phyloP scores from a whole-genome alignment of 371 early-diverging fungal species.

The Apophysomyces variabilis region DNA sequence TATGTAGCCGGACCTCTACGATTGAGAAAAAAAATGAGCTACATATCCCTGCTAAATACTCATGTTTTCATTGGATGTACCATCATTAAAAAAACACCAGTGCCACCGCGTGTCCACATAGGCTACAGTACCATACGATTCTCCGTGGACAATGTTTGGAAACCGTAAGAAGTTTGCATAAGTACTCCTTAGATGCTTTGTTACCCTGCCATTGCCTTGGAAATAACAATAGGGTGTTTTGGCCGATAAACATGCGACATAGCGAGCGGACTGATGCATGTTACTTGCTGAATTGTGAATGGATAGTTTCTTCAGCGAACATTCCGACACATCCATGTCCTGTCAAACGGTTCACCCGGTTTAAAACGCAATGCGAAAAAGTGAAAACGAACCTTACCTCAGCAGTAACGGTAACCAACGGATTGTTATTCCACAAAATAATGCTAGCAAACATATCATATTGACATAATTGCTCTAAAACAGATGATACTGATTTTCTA shows the following conservation, averaged over 20 bases:
- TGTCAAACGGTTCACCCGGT: neutral
- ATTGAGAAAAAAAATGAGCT: neutral
- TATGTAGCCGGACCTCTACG: slow-evolving; percentile 57
- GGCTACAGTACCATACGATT: slow-evolving; percentile 51
- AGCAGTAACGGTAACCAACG: slow-evolving; percentile 44
- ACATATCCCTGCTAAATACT: neutral
- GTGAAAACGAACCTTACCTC: slow-evolving; percentile 39
- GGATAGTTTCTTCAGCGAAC: slow-evolving; percentile 43
- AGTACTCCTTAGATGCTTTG: slow-evolving; percentile 52
- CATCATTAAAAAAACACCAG: slow-evolving; percentile 68
- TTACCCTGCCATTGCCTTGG: slow-evolving; percentile 54
- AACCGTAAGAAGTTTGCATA: slow-evolving; percentile 67
- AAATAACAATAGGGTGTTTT: slow-evolving; percentile 71
- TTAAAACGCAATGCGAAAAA: neutral
- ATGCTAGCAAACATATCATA: slow-evolving; percentile 64
- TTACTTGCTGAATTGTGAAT: slow-evolving; percentile 57
- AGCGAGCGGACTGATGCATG: slow-evolving; percentile 59
- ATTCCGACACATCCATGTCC: slow-evolving; percentile 37
- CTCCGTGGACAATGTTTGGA: slow-evolving; percentile 60
- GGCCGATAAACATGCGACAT: slow-evolving; percentile 62
- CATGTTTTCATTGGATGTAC: slow-evolving; percentile 20
- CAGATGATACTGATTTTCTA: slow-evolving; percentile 43
- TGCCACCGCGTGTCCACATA: slow-evolving; percentile 64
- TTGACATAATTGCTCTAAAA: slow-evolving; percentile 57
- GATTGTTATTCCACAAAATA: slow-evolving; percentile 68